Conservation (phyloP, 257 asterid species). For the Ophiorrhiza pumila region DNA sequence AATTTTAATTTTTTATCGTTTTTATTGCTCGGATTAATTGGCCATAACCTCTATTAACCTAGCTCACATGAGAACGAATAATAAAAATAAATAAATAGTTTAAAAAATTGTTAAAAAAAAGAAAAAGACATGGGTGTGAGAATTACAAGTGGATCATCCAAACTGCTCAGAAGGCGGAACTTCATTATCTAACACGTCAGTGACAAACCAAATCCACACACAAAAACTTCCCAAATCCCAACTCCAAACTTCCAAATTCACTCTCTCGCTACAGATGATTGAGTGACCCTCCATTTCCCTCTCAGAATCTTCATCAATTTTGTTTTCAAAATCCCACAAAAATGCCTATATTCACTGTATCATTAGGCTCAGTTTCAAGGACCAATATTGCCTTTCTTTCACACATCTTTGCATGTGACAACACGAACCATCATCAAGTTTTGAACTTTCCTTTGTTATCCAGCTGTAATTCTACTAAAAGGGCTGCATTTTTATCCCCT, state of each 20-base stretch:
- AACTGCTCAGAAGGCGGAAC: slow-evolving; percentile 10
- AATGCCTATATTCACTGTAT: slow-evolving; percentile 54
- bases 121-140: slow-evolving; percentile 12
- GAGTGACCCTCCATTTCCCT: not conserved
- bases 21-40: too few relatives aligned
- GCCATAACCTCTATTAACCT: too few relatives aligned
- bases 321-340: not conserved
- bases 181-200: slow-evolving; percentile 21
- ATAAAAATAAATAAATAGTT: too few relatives aligned
- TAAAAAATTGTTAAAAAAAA: not conserved
- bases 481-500: slow-evolving; percentile 34
- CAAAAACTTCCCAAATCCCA: too few relatives aligned
- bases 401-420: slow-evolving; percentile 30
- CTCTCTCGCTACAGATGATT: not conserved
- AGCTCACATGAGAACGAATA: too few relatives aligned
- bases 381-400: slow-evolving; percentile 47
- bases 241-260: not conserved
- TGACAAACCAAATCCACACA: slow-evolving; percentile 22
- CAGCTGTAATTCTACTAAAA: slow-evolving; percentile 33
- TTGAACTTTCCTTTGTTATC: slow-evolving; percentile 33
- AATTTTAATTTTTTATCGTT: too few relatives aligned
- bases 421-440: slow-evolving; percentile 20
- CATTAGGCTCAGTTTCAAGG: slow-evolving; percentile 49
- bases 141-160: slow-evolving; percentile 24
- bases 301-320: not conserved